Evolutionary conservation across 106 monocot genomes (phyloP), one percentile per base, ranked within the genome.

Genomic region (Dendrobium catenatum): DNA sequence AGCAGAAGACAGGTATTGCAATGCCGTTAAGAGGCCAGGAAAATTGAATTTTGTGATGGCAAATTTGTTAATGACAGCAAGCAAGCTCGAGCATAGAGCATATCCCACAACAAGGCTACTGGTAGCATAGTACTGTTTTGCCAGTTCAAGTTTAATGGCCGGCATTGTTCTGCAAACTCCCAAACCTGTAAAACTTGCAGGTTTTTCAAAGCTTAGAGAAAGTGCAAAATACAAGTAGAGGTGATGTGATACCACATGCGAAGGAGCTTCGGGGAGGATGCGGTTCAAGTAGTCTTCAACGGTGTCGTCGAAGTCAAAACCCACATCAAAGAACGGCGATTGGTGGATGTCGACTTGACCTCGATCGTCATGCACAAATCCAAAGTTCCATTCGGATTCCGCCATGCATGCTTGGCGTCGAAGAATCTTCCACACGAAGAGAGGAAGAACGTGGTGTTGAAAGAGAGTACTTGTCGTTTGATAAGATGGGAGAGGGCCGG

Each of bases 61-160:
- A 40, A 84, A 93, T 74, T 96, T 96, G 85, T 96, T 96, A 54
- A 96, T 96, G 48, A 96, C 78, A 6, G 96, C 96, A 10, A 96
- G 96, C 75, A 96, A 79, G 81, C 93, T 93, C 4, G 96, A 96
- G 55, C 87, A 96, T 41, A 96, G 85, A 44, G 96, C 96, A 74
- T 96, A 96, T 8, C 96, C 96, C 6, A 93, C 56, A 9, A 96
- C 89, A 49, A 96, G 91, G 78, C 91, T 90, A 46, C 88, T 89
- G 11, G 93, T 96, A 9, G 96, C 80, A 24, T 91, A 93, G 78
- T 88, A 76, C 61, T 91, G 94, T 66, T 88, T 94, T 42, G 88
- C 31, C 4, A 79, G 55, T 55, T 90, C 90, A 1, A 84, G 49
- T 44, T 85, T 87, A 20, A 85, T 31, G 13, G 73, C 33, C 13